phyloP scores from a whole-genome alignment of 225 moss, liverwort and hornwort species.

The Asterella californica region DNA sequence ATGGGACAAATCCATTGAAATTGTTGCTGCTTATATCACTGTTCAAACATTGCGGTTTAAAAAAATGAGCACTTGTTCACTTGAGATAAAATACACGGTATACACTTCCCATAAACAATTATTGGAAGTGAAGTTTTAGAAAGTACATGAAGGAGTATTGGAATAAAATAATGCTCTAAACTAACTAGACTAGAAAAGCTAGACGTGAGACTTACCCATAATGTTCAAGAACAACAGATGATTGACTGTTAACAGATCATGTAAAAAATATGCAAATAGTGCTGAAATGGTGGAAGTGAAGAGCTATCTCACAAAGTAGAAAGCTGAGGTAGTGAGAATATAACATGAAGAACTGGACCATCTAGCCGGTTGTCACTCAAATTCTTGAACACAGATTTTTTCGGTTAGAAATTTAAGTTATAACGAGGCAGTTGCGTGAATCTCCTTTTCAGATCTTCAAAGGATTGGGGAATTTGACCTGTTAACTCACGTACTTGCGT shows the following conservation, averaged over 20 bases:
- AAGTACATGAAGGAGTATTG: neutral
- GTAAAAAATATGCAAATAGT: neutral
- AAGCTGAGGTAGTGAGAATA: conserved; percentile 13
- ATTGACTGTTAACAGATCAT: no score
- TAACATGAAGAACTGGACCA: conserved; percentile 6
- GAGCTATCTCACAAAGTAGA: neutral
- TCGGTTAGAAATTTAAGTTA: neutral
- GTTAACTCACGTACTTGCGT: neutral
- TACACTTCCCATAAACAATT: no score
- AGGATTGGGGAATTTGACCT: conserved; percentile 16
- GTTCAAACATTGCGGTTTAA: neutral
- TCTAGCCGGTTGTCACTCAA: conserved; percentile 15
- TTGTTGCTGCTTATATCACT: conserved; percentile 27
- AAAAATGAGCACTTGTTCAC: neutral
- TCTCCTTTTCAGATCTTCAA: neutral
- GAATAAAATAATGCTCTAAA: neutral
- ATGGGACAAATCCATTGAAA: conserved; percentile 12
- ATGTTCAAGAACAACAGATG: neutral
- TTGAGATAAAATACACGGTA: neutral
- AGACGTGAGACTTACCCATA: neutral
- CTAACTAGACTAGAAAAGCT: neutral
- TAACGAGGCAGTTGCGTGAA: neutral
- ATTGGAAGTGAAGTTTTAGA: no score
- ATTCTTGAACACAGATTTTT: neutral
- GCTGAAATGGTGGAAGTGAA: neutral